Evolutionary conservation across 2,329 filamentous ascomycete genomes (phyloP).

Genomic region (Berkeleyomyces basicola): DNA sequence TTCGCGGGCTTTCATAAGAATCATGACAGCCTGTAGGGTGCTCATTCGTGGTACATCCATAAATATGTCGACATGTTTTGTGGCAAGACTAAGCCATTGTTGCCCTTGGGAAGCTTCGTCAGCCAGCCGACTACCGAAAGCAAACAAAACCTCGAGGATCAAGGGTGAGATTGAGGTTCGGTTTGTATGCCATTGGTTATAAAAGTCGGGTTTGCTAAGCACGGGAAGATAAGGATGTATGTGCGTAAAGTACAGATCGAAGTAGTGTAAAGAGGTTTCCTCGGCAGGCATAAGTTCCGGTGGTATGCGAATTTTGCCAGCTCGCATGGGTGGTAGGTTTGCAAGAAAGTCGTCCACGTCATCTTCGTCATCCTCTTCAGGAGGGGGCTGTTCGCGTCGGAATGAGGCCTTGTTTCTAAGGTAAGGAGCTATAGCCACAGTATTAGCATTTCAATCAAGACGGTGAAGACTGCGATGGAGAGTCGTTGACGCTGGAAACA

Average conservation of each 20-base stretch:
- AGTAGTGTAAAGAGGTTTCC: conserved; percentile 64
- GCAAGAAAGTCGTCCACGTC: conserved; percentile 59
- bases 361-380: conserved; percentile 55
- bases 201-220: conserved; percentile 65
- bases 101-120: conserved; percentile 73
- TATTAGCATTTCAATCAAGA: conserved; percentile 1
- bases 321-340: conserved; percentile 48
- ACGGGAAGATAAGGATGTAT: conserved; percentile 90
- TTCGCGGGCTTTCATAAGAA: conserved; percentile 81
- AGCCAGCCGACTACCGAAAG: conserved; percentile 68
- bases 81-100: conserved; percentile 83
- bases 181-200: conserved; percentile 76
- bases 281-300: conserved; percentile 87
- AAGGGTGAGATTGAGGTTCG: conserved; percentile 76
- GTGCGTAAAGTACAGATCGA: conserved; percentile 77
- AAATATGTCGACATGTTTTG: conserved; percentile 86
- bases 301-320: conserved; percentile 68
- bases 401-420: conserved; percentile 47
- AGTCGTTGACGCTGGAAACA: not conserved
- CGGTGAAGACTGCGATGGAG: not conserved
- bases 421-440: conserved; percentile 50
- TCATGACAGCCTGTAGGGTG: conserved; percentile 76
- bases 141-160: conserved; percentile 78
- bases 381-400: conserved; percentile 40
- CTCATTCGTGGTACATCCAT: conserved; percentile 82